Evolutionary conservation across 2,329 filamentous ascomycete species (phyloP).

Genomic region (Colletotrichum sansevieriae): DNA sequence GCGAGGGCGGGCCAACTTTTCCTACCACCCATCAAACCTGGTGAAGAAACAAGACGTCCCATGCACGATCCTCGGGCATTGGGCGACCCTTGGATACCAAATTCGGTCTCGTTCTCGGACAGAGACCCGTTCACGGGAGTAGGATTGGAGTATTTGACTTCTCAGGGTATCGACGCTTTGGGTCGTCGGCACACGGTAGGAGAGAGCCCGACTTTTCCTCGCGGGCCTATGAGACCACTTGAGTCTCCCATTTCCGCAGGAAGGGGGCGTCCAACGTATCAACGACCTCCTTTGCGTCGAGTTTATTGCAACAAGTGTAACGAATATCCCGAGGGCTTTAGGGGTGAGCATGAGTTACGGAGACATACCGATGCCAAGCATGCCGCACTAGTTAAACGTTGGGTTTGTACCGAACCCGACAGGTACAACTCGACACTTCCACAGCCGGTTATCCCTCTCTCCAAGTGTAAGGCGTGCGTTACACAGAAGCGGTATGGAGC

Average conservation of each 20-base stretch:
- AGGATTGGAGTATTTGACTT: constrained; percentile 48
- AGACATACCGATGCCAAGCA: constrained; percentile 74
- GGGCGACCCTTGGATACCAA: constrained; percentile 53
- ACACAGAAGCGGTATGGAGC: constrained; percentile 69
- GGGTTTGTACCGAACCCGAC: constrained; percentile 68
- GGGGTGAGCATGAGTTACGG: constrained; percentile 87
- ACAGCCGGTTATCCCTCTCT: constrained; percentile 64
- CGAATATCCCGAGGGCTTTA: constrained; percentile 87
- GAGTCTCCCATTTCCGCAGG: constrained; percentile 58
- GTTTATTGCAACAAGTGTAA: constrained; percentile 84
- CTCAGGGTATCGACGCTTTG: constrained; percentile 48
- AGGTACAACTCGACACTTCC: constrained; percentile 52
- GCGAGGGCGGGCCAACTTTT: constrained; percentile 47
- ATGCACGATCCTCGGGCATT: constrained; percentile 56
- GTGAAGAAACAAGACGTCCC: constrained; percentile 53
- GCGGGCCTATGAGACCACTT: constrained; percentile 54
- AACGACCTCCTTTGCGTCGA: constrained; percentile 73
- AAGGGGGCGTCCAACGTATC: constrained; percentile 60
- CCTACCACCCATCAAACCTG: constrained; percentile 50
- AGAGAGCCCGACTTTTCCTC: constrained; percentile 58
- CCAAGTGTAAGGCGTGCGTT: constrained; percentile 69
- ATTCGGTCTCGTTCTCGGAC: constrained; percentile 44
- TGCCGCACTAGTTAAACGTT: constrained; percentile 66
- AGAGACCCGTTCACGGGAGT: constrained; percentile 47
- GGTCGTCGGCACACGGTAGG: constrained; percentile 61